A percentile compares a stretch with the other conserved stretches of the same genome.
Evolutionary conservation across 2,329 filamentous ascomycete species (phyloP).

Genomic region (Mycocentrospora acerina): DNA sequence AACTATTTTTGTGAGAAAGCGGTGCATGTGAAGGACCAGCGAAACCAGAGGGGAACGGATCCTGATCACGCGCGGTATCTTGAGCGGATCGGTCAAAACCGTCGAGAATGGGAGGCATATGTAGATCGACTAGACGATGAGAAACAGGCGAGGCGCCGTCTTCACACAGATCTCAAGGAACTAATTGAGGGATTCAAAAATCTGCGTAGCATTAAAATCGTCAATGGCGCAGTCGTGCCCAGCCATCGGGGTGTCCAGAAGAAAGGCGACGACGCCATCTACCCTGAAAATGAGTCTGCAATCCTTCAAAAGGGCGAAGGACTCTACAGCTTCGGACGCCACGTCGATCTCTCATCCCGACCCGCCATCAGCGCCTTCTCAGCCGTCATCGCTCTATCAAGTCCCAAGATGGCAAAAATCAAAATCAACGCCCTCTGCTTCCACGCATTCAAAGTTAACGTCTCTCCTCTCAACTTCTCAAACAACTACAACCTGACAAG

Average conservation of each 20-base stretch:
- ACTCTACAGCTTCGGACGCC: not conserved
- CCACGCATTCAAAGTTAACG: too few relatives aligned
- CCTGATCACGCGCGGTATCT: not conserved
- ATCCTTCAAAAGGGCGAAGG: conserved; percentile 5
- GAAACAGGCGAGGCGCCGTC: not conserved
- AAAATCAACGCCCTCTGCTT: too few relatives aligned
- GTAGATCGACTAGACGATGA: conserved; percentile 8
- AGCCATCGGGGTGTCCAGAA: conserved; percentile 5
- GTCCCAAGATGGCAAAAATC: not conserved
- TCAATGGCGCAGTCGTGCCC: conserved; percentile 2
- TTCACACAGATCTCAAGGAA: not conserved
- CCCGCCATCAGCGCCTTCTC: not conserved
- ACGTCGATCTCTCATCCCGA: not conserved
- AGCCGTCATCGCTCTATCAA: not conserved
- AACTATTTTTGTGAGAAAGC: conserved; percentile 1
- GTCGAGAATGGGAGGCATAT: conserved; percentile 9
- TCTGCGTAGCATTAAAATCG: conserved; percentile 1
- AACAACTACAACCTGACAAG: not conserved
- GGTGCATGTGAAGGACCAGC: not conserved
- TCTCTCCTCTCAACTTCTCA: too few relatives aligned
- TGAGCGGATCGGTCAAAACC: conserved; percentile 2
- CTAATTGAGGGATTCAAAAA: conserved; percentile 4
- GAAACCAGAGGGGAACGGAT: not conserved
- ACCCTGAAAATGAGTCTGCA: not conserved
- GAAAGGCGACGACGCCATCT: not conserved